A percentile compares a stretch with the other conserved stretches of the same genome.
These are phyloP conservation scores for Boletellus ananas DNA, from an alignment of 768 basidiomycete genomes.

Conservation along the genomic window DNA sequence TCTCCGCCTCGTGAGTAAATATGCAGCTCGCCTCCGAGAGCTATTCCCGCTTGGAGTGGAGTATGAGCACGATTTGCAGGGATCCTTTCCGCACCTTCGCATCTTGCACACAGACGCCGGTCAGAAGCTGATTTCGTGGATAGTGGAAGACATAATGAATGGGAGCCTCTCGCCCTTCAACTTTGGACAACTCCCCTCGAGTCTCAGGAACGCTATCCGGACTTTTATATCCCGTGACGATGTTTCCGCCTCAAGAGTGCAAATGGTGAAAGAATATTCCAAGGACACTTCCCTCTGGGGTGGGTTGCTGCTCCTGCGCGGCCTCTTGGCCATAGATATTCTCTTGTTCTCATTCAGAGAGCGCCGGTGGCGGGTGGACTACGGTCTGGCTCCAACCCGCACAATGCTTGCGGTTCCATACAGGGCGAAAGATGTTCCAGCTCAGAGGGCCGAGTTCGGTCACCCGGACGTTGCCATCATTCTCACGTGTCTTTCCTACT, in stretches of 20 bases:
- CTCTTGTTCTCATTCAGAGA: slow-evolving; percentile 21
- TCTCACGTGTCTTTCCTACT: slow-evolving; percentile 18
- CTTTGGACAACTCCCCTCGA: slow-evolving; percentile 3
- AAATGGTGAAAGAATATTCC: background rate
- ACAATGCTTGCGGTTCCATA: slow-evolving; percentile 28
- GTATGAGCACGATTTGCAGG: background rate
- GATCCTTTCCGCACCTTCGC: slow-evolving; percentile 11
- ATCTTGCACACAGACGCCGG: slow-evolving; percentile 11
- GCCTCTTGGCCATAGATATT: slow-evolving; percentile 24
- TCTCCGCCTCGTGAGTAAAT: slow-evolving; percentile 22
- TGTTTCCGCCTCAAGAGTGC: background rate
- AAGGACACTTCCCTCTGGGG: slow-evolving; percentile 3
- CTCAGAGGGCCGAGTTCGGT: slow-evolving; percentile 24
- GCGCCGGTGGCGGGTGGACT: slow-evolving; percentile 29
- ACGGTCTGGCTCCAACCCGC: slow-evolving; percentile 10
- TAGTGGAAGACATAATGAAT: slow-evolving; percentile 10
- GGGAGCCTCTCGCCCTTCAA: slow-evolving; percentile 6
- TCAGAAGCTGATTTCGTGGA: slow-evolving; percentile 3
- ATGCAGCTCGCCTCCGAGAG: background rate
- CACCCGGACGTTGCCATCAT: slow-evolving; percentile 26
- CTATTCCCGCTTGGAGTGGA: slow-evolving; percentile 10
- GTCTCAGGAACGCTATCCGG: background rate
- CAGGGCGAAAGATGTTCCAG: slow-evolving; percentile 27
- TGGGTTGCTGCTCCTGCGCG: slow-evolving; percentile 21
- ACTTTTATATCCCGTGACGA: slow-evolving; percentile 7